A percentile compares a stretch with the other conserved stretches of the same genome.
Evolutionary conservation across 495 filamentous ascomycete species (phyloP).

Genomic region (Filosporella fistucella): DNA sequence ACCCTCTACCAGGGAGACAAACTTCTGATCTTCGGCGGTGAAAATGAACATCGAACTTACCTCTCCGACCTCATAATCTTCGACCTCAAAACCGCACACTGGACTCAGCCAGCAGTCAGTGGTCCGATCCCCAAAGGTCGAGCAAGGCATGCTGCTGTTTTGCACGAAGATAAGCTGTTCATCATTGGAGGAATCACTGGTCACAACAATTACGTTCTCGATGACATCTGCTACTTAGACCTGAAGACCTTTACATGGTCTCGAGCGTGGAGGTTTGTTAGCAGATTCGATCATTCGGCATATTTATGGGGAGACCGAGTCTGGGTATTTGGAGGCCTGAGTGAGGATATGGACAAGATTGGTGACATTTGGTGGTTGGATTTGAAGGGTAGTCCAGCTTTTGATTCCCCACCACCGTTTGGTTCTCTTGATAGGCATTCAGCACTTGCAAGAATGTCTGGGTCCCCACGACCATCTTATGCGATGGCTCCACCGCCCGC

Average conservation of each 20-base stretch:
- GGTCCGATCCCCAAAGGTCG: slow-evolving; percentile 82
- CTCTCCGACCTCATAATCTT: slow-evolving; percentile 95
- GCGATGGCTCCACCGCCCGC: slow-evolving; percentile 30
- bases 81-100: slow-evolving; percentile 86
- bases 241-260: slow-evolving; percentile 99
- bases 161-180: slow-evolving; percentile 95
- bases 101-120: slow-evolving; percentile 83
- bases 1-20: slow-evolving; percentile 92
- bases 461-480: slow-evolving; percentile 30
- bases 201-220: slow-evolving; percentile 80
- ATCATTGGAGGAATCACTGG: slow-evolving; percentile 87
- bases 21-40: slow-evolving; percentile 90
- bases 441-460: slow-evolving; percentile 26
- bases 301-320: slow-evolving; percentile 88
- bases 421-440: slow-evolving; percentile 52
- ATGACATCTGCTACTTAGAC: slow-evolving; percentile 94
- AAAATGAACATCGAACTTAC: slow-evolving; percentile 95
- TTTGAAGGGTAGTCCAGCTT: slow-evolving; percentile 80
- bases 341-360: slow-evolving; percentile 91
- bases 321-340: slow-evolving; percentile 96
- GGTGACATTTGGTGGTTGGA: slow-evolving; percentile 97
- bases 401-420: slow-evolving; percentile 68
- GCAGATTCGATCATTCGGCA: slow-evolving; percentile 88
- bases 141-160: slow-evolving; percentile 87
- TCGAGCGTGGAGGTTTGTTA: slow-evolving; percentile 88